Conservation (phyloP, 768 basidiomycete genomes). For the Termitomyces sp. region DNA sequence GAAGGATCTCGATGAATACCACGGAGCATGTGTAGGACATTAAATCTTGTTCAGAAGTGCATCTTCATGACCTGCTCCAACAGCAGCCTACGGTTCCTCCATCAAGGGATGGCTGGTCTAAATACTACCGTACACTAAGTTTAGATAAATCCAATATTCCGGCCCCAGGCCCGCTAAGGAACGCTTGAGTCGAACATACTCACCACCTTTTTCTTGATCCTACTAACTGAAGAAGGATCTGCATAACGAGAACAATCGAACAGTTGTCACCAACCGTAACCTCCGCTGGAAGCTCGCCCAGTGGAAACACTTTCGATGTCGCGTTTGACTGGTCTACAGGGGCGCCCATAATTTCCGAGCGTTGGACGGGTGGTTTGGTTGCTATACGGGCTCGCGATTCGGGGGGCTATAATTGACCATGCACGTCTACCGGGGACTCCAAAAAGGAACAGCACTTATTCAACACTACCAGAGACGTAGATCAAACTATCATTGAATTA, state of each 20-base stretch:
- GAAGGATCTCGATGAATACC: background rate
- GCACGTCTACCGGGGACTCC: background rate
- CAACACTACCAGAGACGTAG: background rate
- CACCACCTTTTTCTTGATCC: too few species aligned
- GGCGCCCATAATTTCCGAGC: background rate
- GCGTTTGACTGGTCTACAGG: background rate
- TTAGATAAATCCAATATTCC: conserved; percentile 17
- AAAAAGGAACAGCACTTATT: background rate
- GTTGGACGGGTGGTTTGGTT: background rate
- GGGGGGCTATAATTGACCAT: background rate
- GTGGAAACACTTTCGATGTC: background rate
- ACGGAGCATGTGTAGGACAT: background rate
- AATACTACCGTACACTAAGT: conserved; percentile 3
- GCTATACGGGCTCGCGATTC: background rate
- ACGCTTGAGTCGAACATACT: too few species aligned
- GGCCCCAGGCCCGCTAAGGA: conserved; percentile 16
- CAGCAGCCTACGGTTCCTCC: background rate
- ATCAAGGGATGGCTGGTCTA: background rate
- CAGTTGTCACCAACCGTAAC: background rate
- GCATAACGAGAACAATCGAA: conserved; percentile 1
- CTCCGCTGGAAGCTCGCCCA: background rate
- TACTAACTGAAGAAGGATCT: background rate
- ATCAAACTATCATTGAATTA: background rate
- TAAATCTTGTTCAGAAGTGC: too few species aligned
- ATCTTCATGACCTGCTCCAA: background rate